Evolutionary conservation across 306 rosid genomes (phyloP), one percentile per base, ranked within the genome.

Genomic region (Quercus aquifolioides): DNA sequence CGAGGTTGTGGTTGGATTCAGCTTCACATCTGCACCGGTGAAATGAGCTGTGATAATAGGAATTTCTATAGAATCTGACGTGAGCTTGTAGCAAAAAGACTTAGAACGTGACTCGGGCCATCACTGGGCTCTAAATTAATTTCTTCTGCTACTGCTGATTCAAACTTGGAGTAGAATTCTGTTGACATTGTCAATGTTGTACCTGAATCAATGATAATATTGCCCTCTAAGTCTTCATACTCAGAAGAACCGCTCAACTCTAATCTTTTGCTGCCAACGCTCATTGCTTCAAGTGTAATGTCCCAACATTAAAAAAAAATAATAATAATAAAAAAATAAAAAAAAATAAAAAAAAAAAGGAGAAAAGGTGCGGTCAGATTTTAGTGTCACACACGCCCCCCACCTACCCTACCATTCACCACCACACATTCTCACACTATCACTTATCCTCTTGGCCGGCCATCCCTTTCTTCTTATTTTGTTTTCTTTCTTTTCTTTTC

Each of bases 201-300:
- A 33, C 38, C 90, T 0, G 88, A 86, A 30, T 86, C 88, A 55
- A 88, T 84, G 18, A 88, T 74, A 7, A 86, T 80, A 57, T 83
- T 81, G 35, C 79, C 87, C 2, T 63, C 19, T 33, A 33, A 33
- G 38, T 33, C 38, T 33, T 7, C 57, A 1, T 1, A 2, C 1
- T 58, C 12, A 1, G 80, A 51, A 1, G 77, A 23, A 23, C 0
- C 4, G 3, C 7, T 17, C 8, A 43, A 56, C n/a, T 78, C 12
- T 4, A 76, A 15, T 19, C 49, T 80, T 0, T 5, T 30, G 10
- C 2, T 0, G 0, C 81, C 89, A 0, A 86, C 85, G 12, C 86
- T 83, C 0, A 88, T 51, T 0, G 68, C 88, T 41, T 86, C 26
- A 8, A 88, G 33, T 0, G 78, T 76, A 6, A 38, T 0, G 9